phyloP scores from a whole-genome alignment of 148 eudicot species.

The Linanthus parryae region DNA sequence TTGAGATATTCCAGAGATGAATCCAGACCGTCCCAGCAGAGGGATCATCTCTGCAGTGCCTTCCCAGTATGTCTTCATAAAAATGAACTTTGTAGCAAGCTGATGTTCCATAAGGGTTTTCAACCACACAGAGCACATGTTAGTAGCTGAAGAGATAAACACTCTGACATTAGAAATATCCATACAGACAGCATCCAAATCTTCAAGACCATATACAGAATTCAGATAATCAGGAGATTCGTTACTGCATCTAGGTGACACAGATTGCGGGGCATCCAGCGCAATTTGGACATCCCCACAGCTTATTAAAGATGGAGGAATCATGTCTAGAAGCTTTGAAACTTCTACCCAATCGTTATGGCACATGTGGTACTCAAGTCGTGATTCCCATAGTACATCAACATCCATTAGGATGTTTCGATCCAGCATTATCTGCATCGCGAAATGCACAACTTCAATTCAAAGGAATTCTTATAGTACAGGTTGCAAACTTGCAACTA shows the following conservation, averaged over 20 bases:
- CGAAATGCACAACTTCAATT: not conserved
- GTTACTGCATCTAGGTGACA: slow-evolving; percentile 35
- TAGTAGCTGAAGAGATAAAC: slow-evolving; percentile 41
- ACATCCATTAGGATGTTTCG: slow-evolving; percentile 69
- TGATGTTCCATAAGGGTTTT: slow-evolving; percentile 62
- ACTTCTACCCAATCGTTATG: slow-evolving; percentile 86
- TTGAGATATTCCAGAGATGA: slow-evolving; percentile 30
- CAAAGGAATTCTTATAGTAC: not conserved
- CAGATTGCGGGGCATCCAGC: slow-evolving; percentile 53
- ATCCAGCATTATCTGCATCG: slow-evolving; percentile 59
- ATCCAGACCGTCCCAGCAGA: slow-evolving; percentile 78
- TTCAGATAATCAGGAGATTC: slow-evolving; percentile 40
- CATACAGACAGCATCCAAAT: slow-evolving; percentile 64
- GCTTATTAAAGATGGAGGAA: slow-evolving; percentile 55
- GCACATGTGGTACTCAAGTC: slow-evolving; percentile 78
- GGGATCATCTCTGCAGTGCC: slow-evolving; percentile 56
- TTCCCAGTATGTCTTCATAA: slow-evolving; percentile 79
- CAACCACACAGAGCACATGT: slow-evolving; percentile 73
- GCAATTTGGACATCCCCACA: slow-evolving; percentile 58
- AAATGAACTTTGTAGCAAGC: slow-evolving; percentile 65
- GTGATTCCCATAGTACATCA: slow-evolving; percentile 89
- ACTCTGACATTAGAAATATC: slow-evolving; percentile 60
- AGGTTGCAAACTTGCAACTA: too few relatives aligned
- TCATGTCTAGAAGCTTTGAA: slow-evolving; percentile 54
- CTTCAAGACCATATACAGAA: slow-evolving; percentile 53